Conservation (phyloP, 2,329 filamentous ascomycete species). For the Ophiostoma himal-ulmi region DNA sequence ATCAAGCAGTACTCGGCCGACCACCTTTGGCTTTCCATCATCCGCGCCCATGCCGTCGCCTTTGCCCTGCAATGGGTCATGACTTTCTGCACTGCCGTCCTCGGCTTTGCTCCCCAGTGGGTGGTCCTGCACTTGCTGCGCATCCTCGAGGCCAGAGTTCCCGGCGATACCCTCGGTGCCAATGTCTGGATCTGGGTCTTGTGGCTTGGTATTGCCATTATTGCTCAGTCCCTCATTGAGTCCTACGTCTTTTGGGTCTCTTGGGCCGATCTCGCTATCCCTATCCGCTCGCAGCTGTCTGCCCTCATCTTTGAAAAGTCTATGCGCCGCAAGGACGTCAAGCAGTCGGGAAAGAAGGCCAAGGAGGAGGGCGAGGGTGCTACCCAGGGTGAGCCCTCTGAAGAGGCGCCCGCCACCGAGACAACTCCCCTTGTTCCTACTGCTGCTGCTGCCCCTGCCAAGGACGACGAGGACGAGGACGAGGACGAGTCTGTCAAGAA, state of each 20-base stretch:
- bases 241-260: slow-evolving; percentile 62
- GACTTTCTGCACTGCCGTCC: slow-evolving; percentile 47
- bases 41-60: slow-evolving; percentile 50
- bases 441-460: not conserved
- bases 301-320: slow-evolving; percentile 71
- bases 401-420: slow-evolving; percentile 16
- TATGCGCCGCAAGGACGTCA: slow-evolving; percentile 70
- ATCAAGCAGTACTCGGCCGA: slow-evolving; percentile 38
- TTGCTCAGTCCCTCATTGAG: slow-evolving; percentile 57
- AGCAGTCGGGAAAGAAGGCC: slow-evolving; percentile 50
- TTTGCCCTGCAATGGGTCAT: slow-evolving; percentile 56
- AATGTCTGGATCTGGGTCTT: slow-evolving; percentile 64
- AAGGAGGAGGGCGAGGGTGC: slow-evolving; percentile 32
- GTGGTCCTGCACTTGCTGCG: slow-evolving; percentile 60
- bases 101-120: slow-evolving; percentile 67
- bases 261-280: slow-evolving; percentile 56
- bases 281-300: slow-evolving; percentile 63
- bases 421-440: slow-evolving; percentile 16
- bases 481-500: slow-evolving; percentile 42
- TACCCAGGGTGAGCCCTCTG: slow-evolving; percentile 21
- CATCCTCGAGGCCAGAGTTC: slow-evolving; percentile 52
- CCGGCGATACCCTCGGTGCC: slow-evolving; percentile 41
- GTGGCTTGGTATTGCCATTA: slow-evolving; percentile 54
- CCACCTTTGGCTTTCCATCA: slow-evolving; percentile 55
- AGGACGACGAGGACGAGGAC: slow-evolving; percentile 43